Evolutionary conservation across 352 stramenopile species (phyloP).

Genomic region (Pythium coloratum): DNA sequence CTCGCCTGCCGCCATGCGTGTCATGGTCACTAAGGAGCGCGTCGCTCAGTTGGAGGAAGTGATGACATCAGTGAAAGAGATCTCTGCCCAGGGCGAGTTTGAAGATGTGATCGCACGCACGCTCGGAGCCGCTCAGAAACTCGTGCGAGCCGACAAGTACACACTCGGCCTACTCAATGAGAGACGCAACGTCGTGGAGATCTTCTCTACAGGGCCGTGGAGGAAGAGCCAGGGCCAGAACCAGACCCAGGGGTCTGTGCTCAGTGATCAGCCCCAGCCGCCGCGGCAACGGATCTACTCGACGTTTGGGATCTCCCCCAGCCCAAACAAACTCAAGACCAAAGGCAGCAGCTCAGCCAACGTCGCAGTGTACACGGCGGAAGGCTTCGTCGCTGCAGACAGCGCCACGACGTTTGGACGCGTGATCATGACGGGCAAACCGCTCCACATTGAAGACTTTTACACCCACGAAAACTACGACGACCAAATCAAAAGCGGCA

Average conservation of each 20-base stretch:
- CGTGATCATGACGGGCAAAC: conserved; percentile 64
- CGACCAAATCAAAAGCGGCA: conserved; percentile 38
- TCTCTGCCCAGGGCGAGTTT: conserved; percentile 61
- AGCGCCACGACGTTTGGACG: conserved; percentile 63
- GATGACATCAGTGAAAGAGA: conserved; percentile 54
- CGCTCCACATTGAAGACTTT: conserved; percentile 53
- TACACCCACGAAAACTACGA: conserved; percentile 62
- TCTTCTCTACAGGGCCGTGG: conserved; percentile 39
- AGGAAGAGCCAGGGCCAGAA: conserved; percentile 2
- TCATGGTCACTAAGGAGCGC: conserved; percentile 44
- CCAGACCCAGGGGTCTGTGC: background rate
- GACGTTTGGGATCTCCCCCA: conserved; percentile 27
- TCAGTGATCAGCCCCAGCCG: background rate
- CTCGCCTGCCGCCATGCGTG: conserved; percentile 8
- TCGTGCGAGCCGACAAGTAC: conserved; percentile 66
- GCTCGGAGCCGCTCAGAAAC: conserved; percentile 46
- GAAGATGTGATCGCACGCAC: conserved; percentile 55
- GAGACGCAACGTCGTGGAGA: conserved; percentile 52
- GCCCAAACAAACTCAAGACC: conserved; percentile 16
- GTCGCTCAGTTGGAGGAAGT: conserved; percentile 60
- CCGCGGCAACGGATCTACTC: conserved; percentile 20
- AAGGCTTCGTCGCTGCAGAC: conserved; percentile 58
- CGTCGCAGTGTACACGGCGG: conserved; percentile 34
- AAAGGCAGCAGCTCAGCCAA: background rate
- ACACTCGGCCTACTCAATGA: conserved; percentile 64